Percentiles rank a stretch among this genome's conserved stretches.
These are phyloP conservation scores for Phialophora expanda DNA, from an alignment of 2,329 filamentous ascomycete genomes.

Conservation along the genomic window DNA sequence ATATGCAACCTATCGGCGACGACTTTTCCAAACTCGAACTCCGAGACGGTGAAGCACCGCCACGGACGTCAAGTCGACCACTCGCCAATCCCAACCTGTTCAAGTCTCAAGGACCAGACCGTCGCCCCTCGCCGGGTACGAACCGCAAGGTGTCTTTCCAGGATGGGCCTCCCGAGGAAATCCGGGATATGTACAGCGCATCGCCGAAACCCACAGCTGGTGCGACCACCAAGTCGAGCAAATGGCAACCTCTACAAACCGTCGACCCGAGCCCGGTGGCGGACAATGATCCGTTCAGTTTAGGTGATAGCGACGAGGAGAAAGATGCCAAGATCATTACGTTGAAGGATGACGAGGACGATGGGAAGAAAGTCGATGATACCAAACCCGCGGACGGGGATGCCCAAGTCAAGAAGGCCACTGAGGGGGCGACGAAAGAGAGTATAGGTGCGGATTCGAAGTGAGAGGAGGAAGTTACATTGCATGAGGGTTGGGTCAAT, in stretches of 20 bases:
- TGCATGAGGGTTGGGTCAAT: not conserved
- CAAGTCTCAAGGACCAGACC: conserved; percentile 55
- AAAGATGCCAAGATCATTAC: conserved; percentile 75
- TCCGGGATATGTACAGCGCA: conserved; percentile 72
- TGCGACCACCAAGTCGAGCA: conserved; percentile 71
- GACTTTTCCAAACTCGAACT: conserved; percentile 76
- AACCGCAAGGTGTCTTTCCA: conserved; percentile 62
- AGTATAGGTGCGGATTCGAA: conserved; percentile 27
- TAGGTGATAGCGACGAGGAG: conserved; percentile 95
- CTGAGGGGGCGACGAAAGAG: conserved; percentile 55
- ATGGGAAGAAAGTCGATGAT: conserved; percentile 28
- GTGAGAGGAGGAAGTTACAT: conserved; percentile 5
- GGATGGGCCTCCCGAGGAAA: conserved; percentile 75
- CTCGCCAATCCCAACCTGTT: conserved; percentile 80
- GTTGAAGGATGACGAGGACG: conserved; percentile 56
- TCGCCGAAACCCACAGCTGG: conserved; percentile 61
- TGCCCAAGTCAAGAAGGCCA: conserved; percentile 69
- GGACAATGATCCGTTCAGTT: conserved; percentile 94
- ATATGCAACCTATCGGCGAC: conserved; percentile 86
- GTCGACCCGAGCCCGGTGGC: conserved; percentile 83
- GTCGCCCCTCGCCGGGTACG: conserved; percentile 54
- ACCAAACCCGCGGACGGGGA: conserved; percentile 54
- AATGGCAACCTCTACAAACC: conserved; percentile 92
- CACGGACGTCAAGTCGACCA: conserved; percentile 65
- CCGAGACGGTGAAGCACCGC: conserved; percentile 64